Conservation (phyloP, 2,329 filamentous ascomycete species). For the Chaetomiaceae sp. region DNA sequence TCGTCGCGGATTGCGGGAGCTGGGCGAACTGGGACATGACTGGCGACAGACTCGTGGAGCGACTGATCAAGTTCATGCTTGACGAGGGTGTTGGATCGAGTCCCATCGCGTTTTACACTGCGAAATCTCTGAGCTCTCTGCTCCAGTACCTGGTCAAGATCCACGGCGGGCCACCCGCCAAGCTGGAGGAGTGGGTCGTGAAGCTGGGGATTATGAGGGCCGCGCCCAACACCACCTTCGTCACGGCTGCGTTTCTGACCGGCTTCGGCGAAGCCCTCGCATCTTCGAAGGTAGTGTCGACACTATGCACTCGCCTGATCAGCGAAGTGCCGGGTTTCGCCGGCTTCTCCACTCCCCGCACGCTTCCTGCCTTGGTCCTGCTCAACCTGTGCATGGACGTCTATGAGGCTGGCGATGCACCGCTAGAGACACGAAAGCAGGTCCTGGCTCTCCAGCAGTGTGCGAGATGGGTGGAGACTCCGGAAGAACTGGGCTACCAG, state of each 20-base stretch:
- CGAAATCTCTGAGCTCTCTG: slow-evolving; percentile 46
- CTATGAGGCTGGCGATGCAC: slow-evolving; percentile 47
- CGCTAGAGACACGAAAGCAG: slow-evolving; percentile 60
- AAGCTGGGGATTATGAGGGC: slow-evolving; percentile 43
- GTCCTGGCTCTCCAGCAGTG: slow-evolving; percentile 80
- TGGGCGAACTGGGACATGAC: slow-evolving; percentile 35
- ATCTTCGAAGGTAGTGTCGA: slow-evolving; percentile 43
- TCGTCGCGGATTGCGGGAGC: slow-evolving; percentile 29
- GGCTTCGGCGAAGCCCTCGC: slow-evolving; percentile 47
- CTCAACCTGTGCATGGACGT: slow-evolving; percentile 47
- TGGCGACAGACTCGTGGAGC: slow-evolving; percentile 32
- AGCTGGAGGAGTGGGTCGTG: slow-evolving; percentile 43
- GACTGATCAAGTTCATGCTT: slow-evolving; percentile 40
- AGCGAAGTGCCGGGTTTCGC: slow-evolving; percentile 51
- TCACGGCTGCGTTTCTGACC: slow-evolving; percentile 43
- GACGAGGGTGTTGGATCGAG: slow-evolving; percentile 37
- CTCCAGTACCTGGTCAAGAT: slow-evolving; percentile 41
- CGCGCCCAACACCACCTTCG: slow-evolving; percentile 40
- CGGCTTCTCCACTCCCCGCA: slow-evolving; percentile 34
- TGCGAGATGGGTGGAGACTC: slow-evolving; percentile 59
- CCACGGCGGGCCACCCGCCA: slow-evolving; percentile 42
- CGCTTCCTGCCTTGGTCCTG: slow-evolving; percentile 45
- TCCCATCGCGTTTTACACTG: slow-evolving; percentile 45
- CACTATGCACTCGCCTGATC: slow-evolving; percentile 53
- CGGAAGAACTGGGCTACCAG: slow-evolving; percentile 37